phyloP scores from a whole-genome alignment of 2,329 filamentous ascomycete species.

The Fusarium sp. region DNA sequence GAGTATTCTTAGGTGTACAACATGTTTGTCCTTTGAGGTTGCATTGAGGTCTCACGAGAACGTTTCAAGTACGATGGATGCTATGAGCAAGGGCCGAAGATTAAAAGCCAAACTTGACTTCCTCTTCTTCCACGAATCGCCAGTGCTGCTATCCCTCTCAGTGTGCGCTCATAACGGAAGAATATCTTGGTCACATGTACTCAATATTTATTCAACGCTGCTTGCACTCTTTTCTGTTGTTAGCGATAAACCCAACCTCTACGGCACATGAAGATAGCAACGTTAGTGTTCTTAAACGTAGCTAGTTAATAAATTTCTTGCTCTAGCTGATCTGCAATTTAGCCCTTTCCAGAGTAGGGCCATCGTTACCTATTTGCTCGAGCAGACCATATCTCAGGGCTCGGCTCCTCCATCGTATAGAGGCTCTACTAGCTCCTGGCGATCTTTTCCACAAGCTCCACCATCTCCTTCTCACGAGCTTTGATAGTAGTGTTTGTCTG shows the following conservation, averaged over 20 bases:
- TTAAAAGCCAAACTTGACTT: neutral
- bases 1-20: neutral
- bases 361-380: neutral
- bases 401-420: neutral
- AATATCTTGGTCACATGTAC: neutral
- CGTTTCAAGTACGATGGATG: neutral
- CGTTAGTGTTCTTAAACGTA: neutral
- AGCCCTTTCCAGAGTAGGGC: neutral
- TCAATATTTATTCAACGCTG: neutral
- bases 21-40: neutral
- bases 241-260: neutral
- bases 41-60: too few species aligned
- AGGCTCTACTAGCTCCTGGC: neutral
- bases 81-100: neutral
- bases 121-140: neutral
- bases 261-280: neutral
- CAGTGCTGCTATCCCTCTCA: neutral
- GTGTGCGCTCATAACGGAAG: neutral
- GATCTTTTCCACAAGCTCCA: neutral
- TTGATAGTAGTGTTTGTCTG: neutral
- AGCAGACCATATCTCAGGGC: neutral
- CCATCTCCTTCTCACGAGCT: neutral
- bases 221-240: neutral
- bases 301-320: neutral
- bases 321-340: neutral